These are phyloP conservation scores for Ganoderma resinaceum DNA, from an alignment of 1,284 basidiomycete genomes.

Conservation along the genomic window DNA sequence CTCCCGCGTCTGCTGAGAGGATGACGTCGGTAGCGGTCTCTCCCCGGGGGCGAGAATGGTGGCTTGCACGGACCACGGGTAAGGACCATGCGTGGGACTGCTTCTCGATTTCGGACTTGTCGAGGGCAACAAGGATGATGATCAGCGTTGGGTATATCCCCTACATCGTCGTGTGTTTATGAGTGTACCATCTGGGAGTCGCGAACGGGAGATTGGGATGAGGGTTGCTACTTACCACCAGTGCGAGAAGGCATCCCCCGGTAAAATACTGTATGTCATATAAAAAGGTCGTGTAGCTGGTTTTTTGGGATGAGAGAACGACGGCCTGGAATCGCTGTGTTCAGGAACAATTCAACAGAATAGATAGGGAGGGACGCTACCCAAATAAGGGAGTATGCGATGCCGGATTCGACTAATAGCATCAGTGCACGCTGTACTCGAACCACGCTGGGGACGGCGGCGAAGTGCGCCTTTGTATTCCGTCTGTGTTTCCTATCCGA, in stretches of 20 bases:
- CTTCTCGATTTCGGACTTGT: slow-evolving; percentile 6
- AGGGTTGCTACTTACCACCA: background rate
- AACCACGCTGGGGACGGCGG: background rate
- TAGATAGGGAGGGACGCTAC: background rate
- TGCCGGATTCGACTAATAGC: background rate
- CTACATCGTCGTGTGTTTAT: background rate
- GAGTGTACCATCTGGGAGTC: no score
- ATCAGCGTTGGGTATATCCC: slow-evolving; percentile 11
- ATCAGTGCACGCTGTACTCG: background rate
- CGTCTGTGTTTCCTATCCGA: background rate
- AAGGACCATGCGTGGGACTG: background rate
- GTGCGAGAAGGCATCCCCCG: background rate
- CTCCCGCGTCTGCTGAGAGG: no score
- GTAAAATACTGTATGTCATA: background rate
- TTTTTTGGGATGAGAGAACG: background rate
- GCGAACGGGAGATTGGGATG: background rate
- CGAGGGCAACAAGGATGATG: slow-evolving; percentile 15
- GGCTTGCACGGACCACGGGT: no score
- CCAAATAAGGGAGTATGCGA: background rate
- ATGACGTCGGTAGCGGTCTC: no score
- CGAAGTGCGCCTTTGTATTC: background rate
- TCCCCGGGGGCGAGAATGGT: no score
- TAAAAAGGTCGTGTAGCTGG: background rate
- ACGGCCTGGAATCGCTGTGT: no score
- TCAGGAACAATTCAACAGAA: no score